A percentile compares a stretch with the other conserved stretches of the same genome.
Conservation (phyloP, 129 eudicot species). For the Flaveria bidentis region DNA sequence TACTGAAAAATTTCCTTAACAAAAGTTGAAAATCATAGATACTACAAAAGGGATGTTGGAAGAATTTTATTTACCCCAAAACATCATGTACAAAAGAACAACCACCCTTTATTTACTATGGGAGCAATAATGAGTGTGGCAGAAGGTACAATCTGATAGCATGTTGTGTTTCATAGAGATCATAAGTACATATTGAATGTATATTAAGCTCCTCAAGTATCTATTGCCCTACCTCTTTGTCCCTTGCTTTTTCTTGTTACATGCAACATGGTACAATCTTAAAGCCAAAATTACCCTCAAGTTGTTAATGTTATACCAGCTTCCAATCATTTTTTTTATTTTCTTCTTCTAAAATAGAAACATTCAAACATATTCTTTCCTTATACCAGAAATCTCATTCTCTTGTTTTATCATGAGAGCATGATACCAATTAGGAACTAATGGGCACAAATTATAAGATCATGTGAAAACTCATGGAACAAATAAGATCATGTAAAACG, state of each 20-base stretch:
- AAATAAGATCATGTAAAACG: too few relatives aligned
- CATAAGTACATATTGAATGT: constrained; percentile 28
- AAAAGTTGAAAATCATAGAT: too few relatives aligned
- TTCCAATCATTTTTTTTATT: constrained; percentile 14
- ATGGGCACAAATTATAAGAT: too few relatives aligned
- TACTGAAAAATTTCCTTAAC: too few relatives aligned
- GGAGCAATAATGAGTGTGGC: constrained; percentile 21
- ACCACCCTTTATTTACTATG: neutral
- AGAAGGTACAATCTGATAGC: constrained; percentile 22
- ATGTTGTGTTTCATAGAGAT: constrained; percentile 29
- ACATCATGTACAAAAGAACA: neutral
- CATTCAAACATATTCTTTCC: neutral
- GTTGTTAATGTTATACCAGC: neutral
- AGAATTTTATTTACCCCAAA: neutral
- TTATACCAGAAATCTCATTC: neutral
- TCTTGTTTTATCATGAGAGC: too few relatives aligned
- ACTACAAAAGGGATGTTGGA: neutral
- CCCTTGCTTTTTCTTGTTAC: constrained; percentile 27
- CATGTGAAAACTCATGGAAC: too few relatives aligned
- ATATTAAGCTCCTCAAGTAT: constrained; percentile 17
- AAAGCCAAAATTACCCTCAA: constrained; percentile 11
- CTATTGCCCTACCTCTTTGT: constrained; percentile 36
- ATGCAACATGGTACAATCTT: constrained; percentile 24
- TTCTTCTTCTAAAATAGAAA: neutral
- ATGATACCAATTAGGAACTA: too few relatives aligned